Percentiles rank a stretch among this genome's conserved stretches.
Conservation (phyloP, 1,284 basidiomycete species). For the Ganoderma sp. region DNA sequence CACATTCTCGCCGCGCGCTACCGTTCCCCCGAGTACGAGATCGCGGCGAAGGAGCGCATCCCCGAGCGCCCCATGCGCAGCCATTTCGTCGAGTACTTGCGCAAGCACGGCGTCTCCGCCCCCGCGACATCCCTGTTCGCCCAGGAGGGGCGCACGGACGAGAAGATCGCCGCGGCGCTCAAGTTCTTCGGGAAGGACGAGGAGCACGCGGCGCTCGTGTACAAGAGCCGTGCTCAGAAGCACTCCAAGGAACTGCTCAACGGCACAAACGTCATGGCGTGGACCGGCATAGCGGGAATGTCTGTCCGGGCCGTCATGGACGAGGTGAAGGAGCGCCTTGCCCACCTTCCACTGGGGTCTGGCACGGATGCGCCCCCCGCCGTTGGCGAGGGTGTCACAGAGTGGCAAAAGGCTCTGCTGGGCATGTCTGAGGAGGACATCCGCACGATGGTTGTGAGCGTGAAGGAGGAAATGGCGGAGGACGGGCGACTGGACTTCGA, state of each 20-base stretch:
- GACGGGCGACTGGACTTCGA: conserved; percentile 33
- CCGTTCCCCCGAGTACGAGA: conserved; percentile 32
- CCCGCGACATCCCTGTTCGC: background rate
- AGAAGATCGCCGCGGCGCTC: conserved; percentile 51
- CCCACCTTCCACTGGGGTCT: background rate
- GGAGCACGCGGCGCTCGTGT: conserved; percentile 50
- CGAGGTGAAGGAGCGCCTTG: conserved; percentile 45
- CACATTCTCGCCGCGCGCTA: conserved; percentile 41
- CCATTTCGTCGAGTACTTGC: conserved; percentile 55
- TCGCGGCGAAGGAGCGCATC: conserved; percentile 50
- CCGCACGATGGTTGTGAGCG: conserved; percentile 31
- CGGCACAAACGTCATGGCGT: conserved; percentile 57
- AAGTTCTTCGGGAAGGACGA: conserved; percentile 58
- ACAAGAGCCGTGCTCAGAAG: conserved; percentile 41
- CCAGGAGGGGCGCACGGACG: conserved; percentile 25
- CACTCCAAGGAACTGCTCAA: conserved; percentile 54
- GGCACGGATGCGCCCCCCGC: background rate
- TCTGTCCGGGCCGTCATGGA: conserved; percentile 58
- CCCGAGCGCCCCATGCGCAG: conserved; percentile 62
- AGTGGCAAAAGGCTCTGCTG: conserved; percentile 38
- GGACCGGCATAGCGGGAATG: conserved; percentile 58
- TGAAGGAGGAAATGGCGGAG: conserved; percentile 38
- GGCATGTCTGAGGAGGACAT: conserved; percentile 39
- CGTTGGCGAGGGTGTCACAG: conserved; percentile 12
- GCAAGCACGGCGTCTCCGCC: conserved; percentile 26